Conservation (phyloP, 768 basidiomycete species). For the Crepidotus variabilis region DNA sequence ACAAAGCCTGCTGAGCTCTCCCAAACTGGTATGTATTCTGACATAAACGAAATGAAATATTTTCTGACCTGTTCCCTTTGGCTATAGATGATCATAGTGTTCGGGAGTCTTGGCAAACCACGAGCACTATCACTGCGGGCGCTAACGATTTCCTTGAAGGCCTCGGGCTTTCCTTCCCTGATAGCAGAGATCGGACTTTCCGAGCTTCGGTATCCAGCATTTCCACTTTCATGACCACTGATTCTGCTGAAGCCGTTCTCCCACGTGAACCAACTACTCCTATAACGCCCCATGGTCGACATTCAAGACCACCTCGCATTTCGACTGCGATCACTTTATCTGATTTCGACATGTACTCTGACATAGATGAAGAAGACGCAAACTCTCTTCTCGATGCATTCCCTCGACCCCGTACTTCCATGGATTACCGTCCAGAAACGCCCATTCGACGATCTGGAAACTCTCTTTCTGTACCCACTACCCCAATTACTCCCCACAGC, state of each 20-base stretch:
- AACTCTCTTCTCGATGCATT: slow-evolving; percentile 36
- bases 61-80: not conserved
- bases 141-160: slow-evolving; percentile 36
- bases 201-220: slow-evolving; percentile 50
- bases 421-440: slow-evolving; percentile 27
- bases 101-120: slow-evolving; percentile 46
- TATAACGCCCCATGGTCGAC: not conserved
- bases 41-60: not conserved
- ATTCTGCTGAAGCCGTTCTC: slow-evolving; percentile 56
- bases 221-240: slow-evolving; percentile 52
- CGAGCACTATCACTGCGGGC: slow-evolving; percentile 27
- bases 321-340: slow-evolving; percentile 35
- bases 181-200: slow-evolving; percentile 29
- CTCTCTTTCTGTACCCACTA: slow-evolving; percentile 8
- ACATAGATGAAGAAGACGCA: slow-evolving; percentile 30
- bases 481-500: slow-evolving; percentile 11
- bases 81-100: slow-evolving; percentile 18
- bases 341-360: slow-evolving; percentile 38
- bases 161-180: slow-evolving; percentile 32
- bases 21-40: not conserved
- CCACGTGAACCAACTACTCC: slow-evolving; percentile 25
- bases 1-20: not conserved
- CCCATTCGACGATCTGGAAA: slow-evolving; percentile 4
- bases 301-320: slow-evolving; percentile 15
- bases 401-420: slow-evolving; percentile 35